Conservation (phyloP, 139 green algal species). For the Coelastrella sp. region DNA sequence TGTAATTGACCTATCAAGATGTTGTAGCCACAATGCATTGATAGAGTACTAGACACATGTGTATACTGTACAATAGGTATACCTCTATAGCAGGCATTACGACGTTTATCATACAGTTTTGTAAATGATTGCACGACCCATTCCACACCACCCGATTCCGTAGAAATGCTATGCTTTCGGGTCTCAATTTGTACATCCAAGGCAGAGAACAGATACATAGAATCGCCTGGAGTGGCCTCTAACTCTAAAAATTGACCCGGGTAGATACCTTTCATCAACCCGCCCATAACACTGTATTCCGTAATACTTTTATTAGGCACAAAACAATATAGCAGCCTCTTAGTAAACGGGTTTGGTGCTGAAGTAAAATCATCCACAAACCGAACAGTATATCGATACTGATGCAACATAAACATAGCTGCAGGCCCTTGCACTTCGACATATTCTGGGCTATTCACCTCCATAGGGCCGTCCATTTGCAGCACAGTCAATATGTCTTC, state of each 20-base stretch:
- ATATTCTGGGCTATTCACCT: not conserved
- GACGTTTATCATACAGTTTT: not conserved
- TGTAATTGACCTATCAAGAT: not conserved
- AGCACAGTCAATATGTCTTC: not conserved
- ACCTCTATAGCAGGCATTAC: not conserved
- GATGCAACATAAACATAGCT: not conserved
- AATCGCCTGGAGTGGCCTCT: not conserved
- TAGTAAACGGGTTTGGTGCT: not conserved
- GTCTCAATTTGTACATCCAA: not conserved
- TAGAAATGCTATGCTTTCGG: not conserved
- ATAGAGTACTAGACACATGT: constrained; percentile 1
- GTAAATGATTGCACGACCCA: not conserved
- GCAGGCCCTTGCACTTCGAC: not conserved
- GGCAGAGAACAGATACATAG: not conserved
- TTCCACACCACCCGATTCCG: not conserved
- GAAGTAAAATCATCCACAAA: constrained; percentile 34
- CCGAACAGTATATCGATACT: not conserved
- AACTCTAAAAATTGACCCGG: not conserved
- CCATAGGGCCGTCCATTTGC: not conserved
- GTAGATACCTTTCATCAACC: not conserved
- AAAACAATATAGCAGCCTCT: not conserved
- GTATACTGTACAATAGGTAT: constrained; percentile 20
- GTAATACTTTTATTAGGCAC: not conserved
- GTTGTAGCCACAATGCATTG: not conserved
- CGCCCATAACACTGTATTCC: not conserved